Base-by-base conservation (phyloP, 2,329 filamentous ascomycete species). In the Diaporthe sp. region DNA sequence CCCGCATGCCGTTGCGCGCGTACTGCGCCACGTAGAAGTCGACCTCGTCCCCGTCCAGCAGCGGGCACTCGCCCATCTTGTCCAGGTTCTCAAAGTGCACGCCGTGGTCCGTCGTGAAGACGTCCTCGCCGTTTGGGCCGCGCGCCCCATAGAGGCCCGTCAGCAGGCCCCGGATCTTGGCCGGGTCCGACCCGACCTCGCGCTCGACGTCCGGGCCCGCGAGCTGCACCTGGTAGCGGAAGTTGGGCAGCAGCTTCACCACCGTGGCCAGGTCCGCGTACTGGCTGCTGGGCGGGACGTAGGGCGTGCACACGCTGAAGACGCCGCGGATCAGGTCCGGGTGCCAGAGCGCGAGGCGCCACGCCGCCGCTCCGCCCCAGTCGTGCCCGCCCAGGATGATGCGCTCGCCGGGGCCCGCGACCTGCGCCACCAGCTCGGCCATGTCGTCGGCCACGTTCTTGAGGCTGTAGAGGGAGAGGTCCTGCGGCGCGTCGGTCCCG, bases 371-470 rank as follows among this genome's bases (percentile, higher is more conserved):
- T 80, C 94, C 95, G 82, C 95, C 95, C 94, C 95, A 98, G 84
- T 98, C 95, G 84, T 98, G 95, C 13, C 95, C 95, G 57, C 95
- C 94, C n/a, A 98, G 89, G 76, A 98, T 92, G 81, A 97, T 93
- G 75, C 86, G 86, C 76, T 77, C 65, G 83, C 86, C 58, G 82
- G 86, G 72, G 72, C 87, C 84, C 34, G 72, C 58, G 39, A 87
- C 85, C 77, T 92, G 88, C 76, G 85, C 86, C 9, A 93, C 91
- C 34, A 98, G 88, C 77, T 91, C 92, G 31, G 91, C 92, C 78
- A 98, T 89, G 81, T 98, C 95, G 73, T 92, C 90, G 25, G 93
- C 89, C 76, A 94, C 90, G 78, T 89, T 91, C 86, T 95, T 97
- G 82, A 92, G 87, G 34, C 90, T 91, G 85, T 96, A 98, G 73